These are phyloP conservation scores for Syncephalastrum monosporum DNA, from an alignment of 371 early-diverging fungal genomes.

Conservation along the genomic window DNA sequence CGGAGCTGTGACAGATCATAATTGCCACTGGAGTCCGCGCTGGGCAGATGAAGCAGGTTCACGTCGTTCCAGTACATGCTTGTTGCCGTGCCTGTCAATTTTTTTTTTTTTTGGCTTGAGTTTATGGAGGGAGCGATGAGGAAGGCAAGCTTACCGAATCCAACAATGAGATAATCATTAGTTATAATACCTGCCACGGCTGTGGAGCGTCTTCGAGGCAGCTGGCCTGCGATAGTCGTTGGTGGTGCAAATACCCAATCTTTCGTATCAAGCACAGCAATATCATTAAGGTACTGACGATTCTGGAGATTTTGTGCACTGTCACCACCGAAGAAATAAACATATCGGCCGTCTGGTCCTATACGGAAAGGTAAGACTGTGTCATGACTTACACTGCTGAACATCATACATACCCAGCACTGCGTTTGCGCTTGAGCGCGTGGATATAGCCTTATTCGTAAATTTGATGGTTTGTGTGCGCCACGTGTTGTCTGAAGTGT, in stretches of 20 bases:
- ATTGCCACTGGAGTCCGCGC: background rate
- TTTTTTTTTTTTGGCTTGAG: background rate
- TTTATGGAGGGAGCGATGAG: background rate
- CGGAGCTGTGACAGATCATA: background rate
- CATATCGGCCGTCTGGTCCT: slow-evolving; percentile 14
- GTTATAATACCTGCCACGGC: background rate
- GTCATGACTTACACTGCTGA: background rate
- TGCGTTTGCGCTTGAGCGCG: background rate
- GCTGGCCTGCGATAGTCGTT: too few species aligned
- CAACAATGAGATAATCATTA: background rate
- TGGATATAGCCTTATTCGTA: too few species aligned
- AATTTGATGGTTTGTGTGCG: too few species aligned
- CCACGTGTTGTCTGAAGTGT: too few species aligned
- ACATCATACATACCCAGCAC: slow-evolving; percentile 5
- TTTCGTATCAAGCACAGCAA: too few species aligned
- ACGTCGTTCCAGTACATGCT: slow-evolving; percentile 4
- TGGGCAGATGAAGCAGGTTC: slow-evolving; percentile 20
- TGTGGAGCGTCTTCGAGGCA: too few species aligned
- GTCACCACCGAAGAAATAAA: slow-evolving; percentile 18
- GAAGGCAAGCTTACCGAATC: slow-evolving; percentile 4
- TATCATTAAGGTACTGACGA: too few species aligned
- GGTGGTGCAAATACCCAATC: too few species aligned
- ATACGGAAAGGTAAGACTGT: background rate
- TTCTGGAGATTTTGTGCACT: background rate
- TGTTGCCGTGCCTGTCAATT: background rate